Conservation (phyloP, 768 basidiomycete species). For the Amanita fuliginea region DNA sequence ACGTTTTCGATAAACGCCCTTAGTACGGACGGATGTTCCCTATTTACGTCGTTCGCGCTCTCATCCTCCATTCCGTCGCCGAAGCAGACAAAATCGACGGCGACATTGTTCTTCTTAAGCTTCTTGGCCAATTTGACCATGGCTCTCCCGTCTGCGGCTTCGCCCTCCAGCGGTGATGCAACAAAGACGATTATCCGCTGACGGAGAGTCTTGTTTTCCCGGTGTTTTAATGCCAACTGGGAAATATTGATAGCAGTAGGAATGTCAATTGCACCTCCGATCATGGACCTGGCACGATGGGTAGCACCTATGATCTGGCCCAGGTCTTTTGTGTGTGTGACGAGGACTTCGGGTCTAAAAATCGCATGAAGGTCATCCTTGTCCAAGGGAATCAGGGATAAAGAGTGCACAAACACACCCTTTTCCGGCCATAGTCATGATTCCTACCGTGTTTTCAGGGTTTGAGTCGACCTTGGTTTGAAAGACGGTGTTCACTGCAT, state of each 20-base stretch:
- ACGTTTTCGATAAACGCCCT: conserved; percentile 76
- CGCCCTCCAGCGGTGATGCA: conserved; percentile 73
- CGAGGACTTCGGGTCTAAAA: conserved; percentile 87
- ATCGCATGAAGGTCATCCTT: background rate
- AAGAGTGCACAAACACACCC: conserved; percentile 52
- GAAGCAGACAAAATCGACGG: conserved; percentile 83
- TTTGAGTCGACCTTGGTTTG: conserved; percentile 92
- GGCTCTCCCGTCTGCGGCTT: conserved; percentile 61
- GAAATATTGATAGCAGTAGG: conserved; percentile 88
- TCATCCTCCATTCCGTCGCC: conserved; percentile 70
- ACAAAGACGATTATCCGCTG: conserved; percentile 94
- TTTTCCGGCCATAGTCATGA: conserved; percentile 98
- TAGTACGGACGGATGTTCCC: conserved; percentile 55
- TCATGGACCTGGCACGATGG: conserved; percentile 56
- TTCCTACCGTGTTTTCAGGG: conserved; percentile 93
- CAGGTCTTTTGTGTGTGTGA: conserved; percentile 90
- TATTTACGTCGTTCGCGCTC: conserved; percentile 11
- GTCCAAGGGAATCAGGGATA: background rate
- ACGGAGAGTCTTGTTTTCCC: conserved; percentile 96
- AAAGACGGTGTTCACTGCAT: conserved; percentile 85
- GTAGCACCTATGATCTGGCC: conserved; percentile 82
- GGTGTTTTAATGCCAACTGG: conserved; percentile 92
- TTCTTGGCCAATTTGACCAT: conserved; percentile 91
- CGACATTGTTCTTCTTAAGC: conserved; percentile 98
- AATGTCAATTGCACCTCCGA: conserved; percentile 79